Evolutionary conservation across 164 flowering plant genomes (phyloP).

Genomic region (Saururus chinensis): DNA sequence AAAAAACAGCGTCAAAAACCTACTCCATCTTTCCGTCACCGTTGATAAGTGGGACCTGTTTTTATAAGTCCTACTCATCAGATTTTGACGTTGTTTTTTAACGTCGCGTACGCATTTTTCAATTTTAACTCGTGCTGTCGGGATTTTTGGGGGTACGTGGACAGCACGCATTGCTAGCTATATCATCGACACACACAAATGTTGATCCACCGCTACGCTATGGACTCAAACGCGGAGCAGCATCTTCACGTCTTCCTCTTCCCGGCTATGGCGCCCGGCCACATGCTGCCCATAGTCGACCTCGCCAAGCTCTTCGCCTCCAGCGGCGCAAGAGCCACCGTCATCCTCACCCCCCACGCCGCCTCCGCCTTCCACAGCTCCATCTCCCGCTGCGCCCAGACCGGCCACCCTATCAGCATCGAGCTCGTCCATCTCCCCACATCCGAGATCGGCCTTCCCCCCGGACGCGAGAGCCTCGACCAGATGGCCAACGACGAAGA

Average conservation of each 20-base stretch:
- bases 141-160: too few relatives aligned
- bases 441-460: slow-evolving; percentile 2
- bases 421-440: not conserved
- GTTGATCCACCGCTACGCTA: too few relatives aligned
- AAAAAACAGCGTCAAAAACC: too few relatives aligned
- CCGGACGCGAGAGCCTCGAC: slow-evolving; percentile 1
- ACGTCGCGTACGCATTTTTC: too few relatives aligned
- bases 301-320: slow-evolving; percentile 4
- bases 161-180: too few relatives aligned
- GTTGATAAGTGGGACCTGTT: too few relatives aligned
- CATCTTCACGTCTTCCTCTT: not conserved
- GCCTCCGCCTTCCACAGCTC: not conserved
- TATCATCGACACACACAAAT: too few relatives aligned
- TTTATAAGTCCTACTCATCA: too few relatives aligned
- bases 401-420: not conserved
- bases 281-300: slow-evolving; percentile 5
- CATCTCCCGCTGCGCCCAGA: not conserved
- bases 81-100: too few relatives aligned
- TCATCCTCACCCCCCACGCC: slow-evolving; percentile 2
- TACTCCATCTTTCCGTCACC: too few relatives aligned
- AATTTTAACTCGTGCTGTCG: too few relatives aligned
- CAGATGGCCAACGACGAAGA: slow-evolving; percentile 2
- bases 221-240: too few relatives aligned
- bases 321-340: not conserved
- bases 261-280: slow-evolving; percentile 7